Evolutionary conservation across 768 basidiomycete genomes (phyloP).

Genomic region (Termitomyces sp.): DNA sequence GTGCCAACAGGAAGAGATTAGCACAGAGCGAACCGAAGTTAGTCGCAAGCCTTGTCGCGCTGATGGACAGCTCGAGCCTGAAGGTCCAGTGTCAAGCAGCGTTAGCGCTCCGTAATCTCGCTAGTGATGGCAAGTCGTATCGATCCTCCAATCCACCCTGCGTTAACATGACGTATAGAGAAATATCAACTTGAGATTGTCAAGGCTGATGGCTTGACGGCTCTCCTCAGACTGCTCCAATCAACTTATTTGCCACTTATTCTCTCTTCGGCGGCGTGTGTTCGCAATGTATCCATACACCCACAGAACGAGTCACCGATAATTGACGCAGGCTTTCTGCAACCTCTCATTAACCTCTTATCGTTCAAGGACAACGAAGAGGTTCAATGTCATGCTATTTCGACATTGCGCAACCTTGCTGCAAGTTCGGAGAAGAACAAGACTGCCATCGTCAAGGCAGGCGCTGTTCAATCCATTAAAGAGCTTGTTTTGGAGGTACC

Average conservation of each 20-base stretch:
- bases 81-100: conserved; percentile 99
- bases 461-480: conserved; percentile 95
- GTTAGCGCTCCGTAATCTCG: conserved; percentile 91
- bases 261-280: conserved; percentile 96
- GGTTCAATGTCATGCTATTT: conserved; percentile 98
- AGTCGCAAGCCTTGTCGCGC: conserved; percentile 85
- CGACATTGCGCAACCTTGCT: conserved; percentile 92
- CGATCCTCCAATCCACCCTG: background rate
- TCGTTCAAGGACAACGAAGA: conserved; percentile 99
- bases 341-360: conserved; percentile 91
- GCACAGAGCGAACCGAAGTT: conserved; percentile 93
- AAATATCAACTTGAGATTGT: conserved; percentile 99
- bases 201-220: conserved; percentile 87
- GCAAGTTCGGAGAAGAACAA: conserved; percentile 99
- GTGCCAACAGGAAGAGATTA: conserved; percentile 88
- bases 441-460: conserved; percentile 95
- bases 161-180: conserved; percentile 46
- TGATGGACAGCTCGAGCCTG: conserved; percentile 97
- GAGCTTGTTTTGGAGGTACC: conserved; percentile 94
- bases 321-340: conserved; percentile 96
- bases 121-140: conserved; percentile 78
- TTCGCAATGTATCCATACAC: conserved; percentile 98
- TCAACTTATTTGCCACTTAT: conserved; percentile 98
- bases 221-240: conserved; percentile 90
- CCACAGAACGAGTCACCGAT: conserved; percentile 98